These are phyloP conservation scores for Populus trichocarpa DNA, from an alignment of 441 rosid genomes.

Conservation along the genomic window DNA sequence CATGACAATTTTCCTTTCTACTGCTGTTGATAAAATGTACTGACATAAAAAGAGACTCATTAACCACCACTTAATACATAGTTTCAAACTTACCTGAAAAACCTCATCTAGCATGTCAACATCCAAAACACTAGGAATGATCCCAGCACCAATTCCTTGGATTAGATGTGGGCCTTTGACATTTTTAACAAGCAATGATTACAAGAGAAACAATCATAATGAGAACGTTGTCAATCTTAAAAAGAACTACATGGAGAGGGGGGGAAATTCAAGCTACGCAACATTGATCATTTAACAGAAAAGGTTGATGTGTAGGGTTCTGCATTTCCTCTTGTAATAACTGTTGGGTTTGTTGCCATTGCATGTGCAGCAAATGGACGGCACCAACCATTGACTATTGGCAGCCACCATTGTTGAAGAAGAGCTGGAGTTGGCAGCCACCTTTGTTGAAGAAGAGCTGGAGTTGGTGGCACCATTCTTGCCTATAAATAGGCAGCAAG, in stretches of 20 bases:
- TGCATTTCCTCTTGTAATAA: no score
- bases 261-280: background rate
- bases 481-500: no score
- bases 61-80: background rate
- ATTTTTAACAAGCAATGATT: background rate
- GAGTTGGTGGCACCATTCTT: no score
- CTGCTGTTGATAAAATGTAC: background rate
- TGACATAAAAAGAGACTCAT: no score
- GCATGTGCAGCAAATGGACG: no score
- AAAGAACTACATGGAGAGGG: background rate
- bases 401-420: no score
- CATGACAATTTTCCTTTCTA: no score
- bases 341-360: no score
- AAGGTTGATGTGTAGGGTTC: background rate
- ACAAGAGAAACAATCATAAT: background rate
- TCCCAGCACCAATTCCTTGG: slow-evolving; percentile 59
- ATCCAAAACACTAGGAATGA: slow-evolving; percentile 42
- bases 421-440: no score
- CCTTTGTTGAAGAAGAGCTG: no score
- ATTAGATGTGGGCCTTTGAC: slow-evolving; percentile 44
- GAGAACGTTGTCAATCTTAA: background rate
- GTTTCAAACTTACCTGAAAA: slow-evolving; percentile 32
- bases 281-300: background rate
- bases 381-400: no score
- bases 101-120: slow-evolving; percentile 42